Evolutionary conservation across 169 alveolate species (phyloP), one percentile per base, ranked within the genome.

Genomic region (Eimeria brunetti): DNA sequence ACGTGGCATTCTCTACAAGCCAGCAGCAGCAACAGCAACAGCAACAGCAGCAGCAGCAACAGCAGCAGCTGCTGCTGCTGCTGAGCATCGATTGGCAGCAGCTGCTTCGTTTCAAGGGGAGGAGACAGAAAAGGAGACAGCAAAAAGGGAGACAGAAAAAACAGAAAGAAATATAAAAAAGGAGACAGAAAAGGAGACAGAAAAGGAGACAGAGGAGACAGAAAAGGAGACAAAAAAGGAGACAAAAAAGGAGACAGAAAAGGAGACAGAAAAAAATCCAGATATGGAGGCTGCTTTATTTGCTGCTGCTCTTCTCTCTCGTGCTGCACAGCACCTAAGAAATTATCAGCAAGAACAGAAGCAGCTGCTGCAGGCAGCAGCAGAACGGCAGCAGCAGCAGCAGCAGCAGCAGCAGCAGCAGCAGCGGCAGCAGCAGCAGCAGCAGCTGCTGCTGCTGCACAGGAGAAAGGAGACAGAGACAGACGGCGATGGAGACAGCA

Each of bases 291-390:
- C 44, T 6, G 41, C 41, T 30, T 41, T 24, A 6, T 30, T 22
- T 22, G 81, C 81, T 22, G 81, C 81, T 71, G 22, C 81, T 30
- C 81, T 71, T 22, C 36, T 71, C 24, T 24, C 81, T 22, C 81
- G 81, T 14, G 81, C 81, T 71, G 81, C 81, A 22, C 81, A 71
- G 30, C 81, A 30, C 6, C 24, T 71, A 27, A 41, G 30, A 30
- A 30, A 2, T 30, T 71, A 27, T 9, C 46, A 30, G 81, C 46
- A 30, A 22, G 81, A 71, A 30, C 30, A 71, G 81, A 30, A 71
- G 41, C 81, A 41, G 46, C 41, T 5, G 1, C 71, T 22, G 12
- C 71, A 22, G 3, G 71, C 71, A 60, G 6, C 27, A n/a, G n/a
- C n/a, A n/a, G n/a, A n/a, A n/a, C n/a, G n/a, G n/a, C n/a, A n/a